These are phyloP conservation scores for Globisporangium parvum DNA, from an alignment of 352 stramenopile species.

Conservation along the genomic window DNA sequence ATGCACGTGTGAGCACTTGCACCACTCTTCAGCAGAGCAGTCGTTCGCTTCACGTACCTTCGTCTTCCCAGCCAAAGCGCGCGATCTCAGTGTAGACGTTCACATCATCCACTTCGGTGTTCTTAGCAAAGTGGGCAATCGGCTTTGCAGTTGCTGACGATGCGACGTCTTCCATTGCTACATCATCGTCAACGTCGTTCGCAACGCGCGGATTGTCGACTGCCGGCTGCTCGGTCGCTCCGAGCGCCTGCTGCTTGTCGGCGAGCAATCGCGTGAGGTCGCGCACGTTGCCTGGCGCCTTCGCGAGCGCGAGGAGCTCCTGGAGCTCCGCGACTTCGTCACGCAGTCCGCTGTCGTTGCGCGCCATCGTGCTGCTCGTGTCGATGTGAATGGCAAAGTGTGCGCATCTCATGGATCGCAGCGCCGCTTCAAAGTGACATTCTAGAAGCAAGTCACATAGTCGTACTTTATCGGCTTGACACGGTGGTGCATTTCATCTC, in stretches of 20 bases:
- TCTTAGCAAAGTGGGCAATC: conserved; percentile 16
- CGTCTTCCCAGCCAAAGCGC: conserved; percentile 84
- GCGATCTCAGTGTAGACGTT: conserved; percentile 77
- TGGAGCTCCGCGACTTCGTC: conserved; percentile 68
- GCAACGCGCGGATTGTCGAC: not conserved
- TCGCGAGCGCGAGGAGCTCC: conserved; percentile 43
- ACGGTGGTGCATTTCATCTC: no score
- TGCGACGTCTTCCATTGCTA: conserved; percentile 4
- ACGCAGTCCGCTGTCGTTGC: conserved; percentile 19
- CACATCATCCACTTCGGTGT: conserved; percentile 24
- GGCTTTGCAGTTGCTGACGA: conserved; percentile 19
- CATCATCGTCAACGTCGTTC: not conserved
- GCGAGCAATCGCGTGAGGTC: conserved; percentile 57
- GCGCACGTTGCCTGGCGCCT: conserved; percentile 48
- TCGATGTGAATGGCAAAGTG: not conserved
- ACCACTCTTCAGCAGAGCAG: not conserved
- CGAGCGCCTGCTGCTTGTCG: conserved; percentile 51
- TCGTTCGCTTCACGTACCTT: conserved; percentile 24
- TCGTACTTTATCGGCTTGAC: no score
- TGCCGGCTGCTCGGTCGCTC: conserved; percentile 15
- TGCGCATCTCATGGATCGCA: not conserved
- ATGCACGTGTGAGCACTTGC: not conserved
- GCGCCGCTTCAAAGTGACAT: not conserved
- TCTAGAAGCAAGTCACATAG: not conserved
- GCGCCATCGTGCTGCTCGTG: conserved; percentile 15